Percentiles rank a stretch among this genome's conserved stretches.
phyloP scores from a whole-genome alignment of 2,329 filamentous ascomycete genomes.

The Bipolaris oryzae region DNA sequence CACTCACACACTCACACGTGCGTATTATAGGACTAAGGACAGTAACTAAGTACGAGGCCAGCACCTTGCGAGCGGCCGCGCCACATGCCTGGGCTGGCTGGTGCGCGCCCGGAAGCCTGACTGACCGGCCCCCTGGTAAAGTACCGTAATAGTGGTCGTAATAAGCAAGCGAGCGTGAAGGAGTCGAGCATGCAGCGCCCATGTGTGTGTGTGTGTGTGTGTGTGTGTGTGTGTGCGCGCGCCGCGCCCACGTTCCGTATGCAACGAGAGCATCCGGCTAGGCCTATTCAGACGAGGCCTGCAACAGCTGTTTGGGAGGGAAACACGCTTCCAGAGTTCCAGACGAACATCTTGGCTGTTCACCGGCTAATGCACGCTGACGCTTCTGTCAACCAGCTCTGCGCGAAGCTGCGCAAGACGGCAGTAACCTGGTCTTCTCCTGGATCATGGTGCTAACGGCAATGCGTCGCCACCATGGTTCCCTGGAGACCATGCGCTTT shows the following conservation, averaged over 20 bases:
- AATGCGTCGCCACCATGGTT: not conserved
- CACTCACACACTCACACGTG: no score
- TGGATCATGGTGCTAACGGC: constrained; percentile 5
- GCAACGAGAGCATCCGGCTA: constrained; percentile 8
- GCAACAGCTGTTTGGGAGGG: constrained; percentile 24
- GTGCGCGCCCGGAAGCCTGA: constrained; percentile 1
- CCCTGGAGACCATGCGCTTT: constrained; percentile 4
- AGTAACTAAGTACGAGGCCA: no score
- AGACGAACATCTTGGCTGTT: constrained; percentile 26
- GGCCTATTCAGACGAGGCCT: constrained; percentile 9
- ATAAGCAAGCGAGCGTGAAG: constrained; percentile 5
- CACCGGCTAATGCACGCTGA: constrained; percentile 18
- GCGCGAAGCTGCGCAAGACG: constrained; percentile 1
- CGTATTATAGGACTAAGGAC: no score
- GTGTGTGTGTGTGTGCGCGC: constrained; percentile 2
- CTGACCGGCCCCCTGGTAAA: constrained; percentile 2
- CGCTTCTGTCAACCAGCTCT: constrained; percentile 12
- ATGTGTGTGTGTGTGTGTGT: constrained; percentile 8
- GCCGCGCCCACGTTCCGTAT: constrained; percentile 17
- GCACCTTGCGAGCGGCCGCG: constrained; percentile 1
- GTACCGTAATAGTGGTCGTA: constrained; percentile 16
- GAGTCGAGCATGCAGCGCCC: constrained; percentile 10
- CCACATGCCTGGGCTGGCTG: constrained; percentile 6
- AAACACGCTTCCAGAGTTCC: constrained; percentile 33
- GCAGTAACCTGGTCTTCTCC: not conserved